Conservation (phyloP, 345 rosid genomes). For the Syzygium aqueum region DNA sequence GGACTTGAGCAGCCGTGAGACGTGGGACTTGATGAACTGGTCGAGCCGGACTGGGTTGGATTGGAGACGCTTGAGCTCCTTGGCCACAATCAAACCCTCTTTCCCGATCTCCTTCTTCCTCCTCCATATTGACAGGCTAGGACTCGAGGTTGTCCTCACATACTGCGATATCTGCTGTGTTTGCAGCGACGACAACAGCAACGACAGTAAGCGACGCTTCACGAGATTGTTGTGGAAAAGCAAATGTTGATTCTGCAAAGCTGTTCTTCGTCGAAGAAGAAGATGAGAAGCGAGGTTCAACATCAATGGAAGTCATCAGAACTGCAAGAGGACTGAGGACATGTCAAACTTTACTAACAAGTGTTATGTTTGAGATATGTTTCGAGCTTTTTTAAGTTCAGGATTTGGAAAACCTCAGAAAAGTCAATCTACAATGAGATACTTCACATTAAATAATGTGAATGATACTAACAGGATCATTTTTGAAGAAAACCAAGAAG, state of each 20-base stretch:
- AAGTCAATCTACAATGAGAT: neutral
- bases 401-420: neutral
- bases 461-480: conserved; percentile 78
- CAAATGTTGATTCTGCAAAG: neutral
- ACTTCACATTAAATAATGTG: neutral
- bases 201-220: neutral
- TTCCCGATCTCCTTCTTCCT: conserved; percentile 85
- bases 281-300: neutral
- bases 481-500: conserved; percentile 92
- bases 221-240: neutral
- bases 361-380: neutral
- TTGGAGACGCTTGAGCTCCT: conserved; percentile 75
- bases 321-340: neutral
- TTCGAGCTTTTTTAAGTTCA: neutral
- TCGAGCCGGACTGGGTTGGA: conserved; percentile 46
- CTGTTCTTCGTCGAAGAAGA: neutral
- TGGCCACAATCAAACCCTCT: conserved; percentile 74
- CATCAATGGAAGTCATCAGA: neutral
- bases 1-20: conserved; percentile 84
- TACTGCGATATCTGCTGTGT: neutral
- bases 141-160: conserved; percentile 50
- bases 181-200: neutral
- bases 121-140: conserved; percentile 97
- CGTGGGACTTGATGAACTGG: conserved; percentile 48
- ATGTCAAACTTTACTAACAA: neutral